phyloP scores from a whole-genome alignment of 192 early-diverging fungal species.

The Podila verticillata region DNA sequence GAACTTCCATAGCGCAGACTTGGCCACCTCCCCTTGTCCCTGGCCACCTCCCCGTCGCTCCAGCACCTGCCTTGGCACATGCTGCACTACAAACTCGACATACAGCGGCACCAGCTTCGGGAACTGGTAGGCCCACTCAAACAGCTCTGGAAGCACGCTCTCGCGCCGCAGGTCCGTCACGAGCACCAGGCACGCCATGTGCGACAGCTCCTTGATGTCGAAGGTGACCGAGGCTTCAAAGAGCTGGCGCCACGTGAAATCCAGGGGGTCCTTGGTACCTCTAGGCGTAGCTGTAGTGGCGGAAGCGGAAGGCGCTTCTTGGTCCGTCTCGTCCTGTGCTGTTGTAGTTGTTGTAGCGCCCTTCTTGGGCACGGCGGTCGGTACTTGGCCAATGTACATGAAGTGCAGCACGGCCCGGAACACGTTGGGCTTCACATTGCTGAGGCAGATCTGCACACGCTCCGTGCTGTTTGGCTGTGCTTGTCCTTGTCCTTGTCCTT shows the following conservation, averaged over 20 bases:
- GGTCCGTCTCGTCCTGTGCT: background rate
- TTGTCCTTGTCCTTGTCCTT: background rate
- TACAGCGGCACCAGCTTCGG: constrained; percentile 23
- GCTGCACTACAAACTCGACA: constrained; percentile 29
- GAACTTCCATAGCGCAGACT: background rate
- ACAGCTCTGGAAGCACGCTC: constrained; percentile 20
- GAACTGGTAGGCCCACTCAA: constrained; percentile 37
- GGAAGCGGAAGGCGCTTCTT: background rate
- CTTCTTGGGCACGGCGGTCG: background rate
- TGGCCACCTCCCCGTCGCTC: background rate
- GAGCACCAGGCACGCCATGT: constrained; percentile 20
- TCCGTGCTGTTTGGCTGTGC: background rate
- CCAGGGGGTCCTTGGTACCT: background rate
- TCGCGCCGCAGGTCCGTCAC: constrained; percentile 9
- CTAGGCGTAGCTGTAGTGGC: background rate
- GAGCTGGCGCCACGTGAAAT: constrained; percentile 34
- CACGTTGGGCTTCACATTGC: constrained; percentile 4
- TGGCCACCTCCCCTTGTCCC: background rate
- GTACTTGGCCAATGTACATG: constrained; percentile 49
- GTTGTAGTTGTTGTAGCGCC: background rate
- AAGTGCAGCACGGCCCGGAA: constrained; percentile 35
- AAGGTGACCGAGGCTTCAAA: constrained; percentile 16
- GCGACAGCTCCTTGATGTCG: constrained; percentile 21
- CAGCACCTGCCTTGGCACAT: constrained; percentile 4
- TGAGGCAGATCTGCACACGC: constrained; percentile 7